Evolutionary conservation across 192 early-diverging fungal genomes (phyloP).

Genomic region (Cladochytrium replicatum): DNA sequence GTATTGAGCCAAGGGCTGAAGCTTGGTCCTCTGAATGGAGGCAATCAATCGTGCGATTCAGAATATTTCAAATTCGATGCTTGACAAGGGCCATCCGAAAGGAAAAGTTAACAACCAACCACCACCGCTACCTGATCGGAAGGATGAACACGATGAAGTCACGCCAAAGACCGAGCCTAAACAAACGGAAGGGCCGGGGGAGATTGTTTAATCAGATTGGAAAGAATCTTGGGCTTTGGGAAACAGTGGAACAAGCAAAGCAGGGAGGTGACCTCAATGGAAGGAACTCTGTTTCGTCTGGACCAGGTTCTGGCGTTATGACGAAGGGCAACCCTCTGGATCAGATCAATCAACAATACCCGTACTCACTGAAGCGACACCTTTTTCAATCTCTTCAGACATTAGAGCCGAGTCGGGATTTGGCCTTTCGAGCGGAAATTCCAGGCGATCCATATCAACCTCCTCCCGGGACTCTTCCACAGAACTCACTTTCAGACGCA

Average conservation of each 20-base stretch:
- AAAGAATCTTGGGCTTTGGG: neutral
- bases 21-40: constrained; percentile 35
- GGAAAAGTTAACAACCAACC: neutral
- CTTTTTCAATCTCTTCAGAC: constrained; percentile 24
- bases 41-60: constrained; percentile 20
- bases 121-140: neutral
- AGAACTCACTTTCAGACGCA: constrained; percentile 10
- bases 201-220: constrained; percentile 9
- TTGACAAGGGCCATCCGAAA: constrained; percentile 50
- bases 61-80: constrained; percentile 48
- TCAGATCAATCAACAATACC: neutral
- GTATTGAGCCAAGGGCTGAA: constrained; percentile 34
- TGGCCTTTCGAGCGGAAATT: constrained; percentile 26
- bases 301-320: neutral
- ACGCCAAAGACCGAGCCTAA: constrained; percentile 7
- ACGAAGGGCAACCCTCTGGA: neutral
- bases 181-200: constrained; percentile 7
- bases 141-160: constrained; percentile 5
- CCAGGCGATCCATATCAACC: constrained; percentile 21
- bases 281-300: neutral
- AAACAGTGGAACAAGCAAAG: neutral
- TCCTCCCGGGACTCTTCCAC: constrained; percentile 2
- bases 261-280: neutral
- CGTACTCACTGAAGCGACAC: constrained; percentile 13
- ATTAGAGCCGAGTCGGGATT: constrained; percentile 18